Base-by-base conservation (phyloP, 768 basidiomycete genomes). In the Macrolepiota dolichaula region DNA sequence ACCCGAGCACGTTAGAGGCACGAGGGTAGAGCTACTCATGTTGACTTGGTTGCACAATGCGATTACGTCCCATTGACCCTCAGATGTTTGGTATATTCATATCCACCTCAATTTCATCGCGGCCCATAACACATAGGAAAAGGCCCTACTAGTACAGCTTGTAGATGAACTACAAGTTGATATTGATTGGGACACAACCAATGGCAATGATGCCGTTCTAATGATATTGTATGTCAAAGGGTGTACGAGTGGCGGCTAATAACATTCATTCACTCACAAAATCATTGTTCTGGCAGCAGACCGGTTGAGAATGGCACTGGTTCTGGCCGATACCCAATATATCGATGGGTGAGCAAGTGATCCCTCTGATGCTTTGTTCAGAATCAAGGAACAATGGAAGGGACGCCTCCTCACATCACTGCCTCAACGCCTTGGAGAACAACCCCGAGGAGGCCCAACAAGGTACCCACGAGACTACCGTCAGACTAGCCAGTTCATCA, bases 171-270 rank as follows among this genome's bases (percentile, higher is more conserved):
- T 64, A 72, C 44, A 70, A 61, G 59, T 63, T 68, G 54, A 73
- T 69, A 27, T 69, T 69, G 70, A 81, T 70, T 12, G 76, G 73
- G 12, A 66, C 63, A 65, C 81, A 82, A n/a, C 69, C 77, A 55
- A 79, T 60, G 51, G 67, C 70, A 60, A 82, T 57, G 11, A 81
- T 15, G 2, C 79, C 78, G 13, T 60, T 59, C 71, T 71, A 46
- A 58, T 19, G 36, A 27, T 10, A 22, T 42, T 24, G 51, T 63
- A 24, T 64, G 62, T 15, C 4, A 17, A n/a, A 42, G 13, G 7
- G 22, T 25, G 13, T 13, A 17, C 27, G 10, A 19, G 15, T 9
- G 10, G 12, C 15, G 10, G 12, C 36, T 19, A 62, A 52, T 61
- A 17, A 9, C 51, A 51, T 63, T 59, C 58, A 64, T 15, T 59